Evolutionary conservation across 2,329 filamentous ascomycete genomes (phyloP).

Genomic region (Albifimbria verrucaria): DNA sequence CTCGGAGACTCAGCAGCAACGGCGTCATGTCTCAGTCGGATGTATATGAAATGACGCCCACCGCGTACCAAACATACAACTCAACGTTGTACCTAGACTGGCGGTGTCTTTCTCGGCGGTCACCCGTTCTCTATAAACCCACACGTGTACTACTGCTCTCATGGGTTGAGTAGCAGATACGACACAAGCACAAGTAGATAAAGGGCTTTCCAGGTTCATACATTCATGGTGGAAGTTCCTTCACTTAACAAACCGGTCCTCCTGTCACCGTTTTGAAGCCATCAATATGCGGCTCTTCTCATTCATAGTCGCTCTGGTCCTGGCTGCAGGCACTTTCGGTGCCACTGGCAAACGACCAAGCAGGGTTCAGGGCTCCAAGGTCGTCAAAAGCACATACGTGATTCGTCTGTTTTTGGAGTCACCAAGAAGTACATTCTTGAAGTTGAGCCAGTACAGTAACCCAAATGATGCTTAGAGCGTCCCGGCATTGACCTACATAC

Average conservation of each 20-base stretch:
- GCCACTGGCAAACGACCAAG: not conserved
- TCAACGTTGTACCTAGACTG: not conserved
- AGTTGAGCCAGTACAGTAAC: constrained; percentile 4
- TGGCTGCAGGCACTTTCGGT: not conserved
- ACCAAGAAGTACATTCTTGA: constrained; percentile 23
- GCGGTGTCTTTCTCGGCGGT: not conserved
- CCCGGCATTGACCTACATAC: not conserved
- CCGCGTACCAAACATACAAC: not conserved
- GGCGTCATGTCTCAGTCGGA: not conserved
- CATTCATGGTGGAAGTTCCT: not conserved
- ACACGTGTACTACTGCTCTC: not conserved
- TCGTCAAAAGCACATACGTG: not conserved
- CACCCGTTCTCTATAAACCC: not conserved
- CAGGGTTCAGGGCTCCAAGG: not conserved
- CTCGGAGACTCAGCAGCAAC: no score
- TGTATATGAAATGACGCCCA: no score
- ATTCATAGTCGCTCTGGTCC: not conserved
- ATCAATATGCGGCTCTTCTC: not conserved
- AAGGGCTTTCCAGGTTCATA: no score
- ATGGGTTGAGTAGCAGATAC: not conserved
- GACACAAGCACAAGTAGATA: not conserved
- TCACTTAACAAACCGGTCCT: not conserved
- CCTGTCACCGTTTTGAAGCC: no score
- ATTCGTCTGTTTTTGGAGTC: constrained; percentile 1
- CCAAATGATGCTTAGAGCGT: not conserved